phyloP scores from a whole-genome alignment of 208 protist genomes.

The Crithidia mellificae region DNA sequence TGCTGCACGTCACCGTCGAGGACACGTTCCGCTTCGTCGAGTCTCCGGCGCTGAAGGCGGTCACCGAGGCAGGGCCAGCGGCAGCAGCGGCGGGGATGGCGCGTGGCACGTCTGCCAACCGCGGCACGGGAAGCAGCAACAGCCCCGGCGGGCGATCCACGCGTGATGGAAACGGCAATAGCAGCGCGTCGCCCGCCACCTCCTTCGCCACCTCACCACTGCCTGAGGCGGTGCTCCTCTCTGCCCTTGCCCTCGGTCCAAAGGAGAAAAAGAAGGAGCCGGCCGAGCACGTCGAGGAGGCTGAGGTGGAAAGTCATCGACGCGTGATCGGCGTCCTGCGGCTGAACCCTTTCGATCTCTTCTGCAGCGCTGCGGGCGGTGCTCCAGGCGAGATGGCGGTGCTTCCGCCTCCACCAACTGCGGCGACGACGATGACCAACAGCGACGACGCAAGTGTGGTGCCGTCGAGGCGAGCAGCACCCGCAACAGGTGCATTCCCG shows the following conservation, averaged over 20 bases:
- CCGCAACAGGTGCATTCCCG: not conserved
- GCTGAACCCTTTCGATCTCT: constrained; percentile 20
- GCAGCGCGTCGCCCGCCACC: not conserved
- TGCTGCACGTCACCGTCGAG: constrained; percentile 21
- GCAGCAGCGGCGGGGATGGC: not conserved
- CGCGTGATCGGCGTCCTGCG: constrained; percentile 8
- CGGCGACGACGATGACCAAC: not conserved
- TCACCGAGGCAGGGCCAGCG: constrained; percentile 3
- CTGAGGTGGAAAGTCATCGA: constrained; percentile 4
- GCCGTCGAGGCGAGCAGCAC: not conserved
- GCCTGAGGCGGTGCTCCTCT: constrained; percentile 5
- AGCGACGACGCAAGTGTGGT: not conserved
- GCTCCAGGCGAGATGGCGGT: too few relatives aligned
- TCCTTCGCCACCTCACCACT: constrained; percentile 1
- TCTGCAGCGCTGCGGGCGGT: too few relatives aligned
- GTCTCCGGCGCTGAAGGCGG: constrained; percentile 2
- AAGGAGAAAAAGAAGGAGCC: constrained; percentile 1
- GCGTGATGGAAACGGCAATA: too few relatives aligned
- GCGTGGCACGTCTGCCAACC: constrained; percentile 1
- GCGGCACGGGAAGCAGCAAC: not conserved
- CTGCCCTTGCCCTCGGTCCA: not conserved
- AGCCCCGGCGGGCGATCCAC: not conserved
- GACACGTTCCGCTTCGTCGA: constrained; percentile 25
- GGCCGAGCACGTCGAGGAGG: not conserved
- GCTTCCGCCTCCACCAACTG: not conserved